Evolutionary conservation across 192 early-diverging fungal species (phyloP), one percentile per base, ranked within the genome.

Genomic region (Ramicandelaber brevisporus): DNA sequence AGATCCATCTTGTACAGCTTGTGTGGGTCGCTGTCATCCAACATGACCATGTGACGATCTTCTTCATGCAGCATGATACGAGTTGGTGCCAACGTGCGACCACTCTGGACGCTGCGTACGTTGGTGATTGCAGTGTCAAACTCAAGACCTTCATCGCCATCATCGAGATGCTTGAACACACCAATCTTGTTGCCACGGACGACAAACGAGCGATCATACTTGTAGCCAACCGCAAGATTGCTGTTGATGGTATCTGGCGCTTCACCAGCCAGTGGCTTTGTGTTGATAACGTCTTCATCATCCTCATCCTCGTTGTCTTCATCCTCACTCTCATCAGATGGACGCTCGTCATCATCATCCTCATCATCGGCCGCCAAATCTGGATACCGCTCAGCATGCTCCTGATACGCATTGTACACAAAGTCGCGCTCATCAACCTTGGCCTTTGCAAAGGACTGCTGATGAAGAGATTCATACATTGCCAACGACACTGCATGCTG

Each of bases 1-100:
- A 95, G 48, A 47, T 95, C 88, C 85, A 95, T 82, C 34, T 61
- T 64, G 61, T 68, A 87, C 27, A 87, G 55, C 20, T 61, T 70
- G 36, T 78, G 51, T 14, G 59, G 44, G 22, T 83, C 67, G 34
- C 55, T 43, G 25, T 61, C 51, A 34, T 77, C 57, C 65, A 78
- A 64, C 39, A 87, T 53, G 18, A 95, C 43, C 57, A 85, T 50
- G 3, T 69, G 43, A 11, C 67, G 56, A 45, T 95, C 88, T 32
- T 78, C 66, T 42, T 89, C 61, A 37, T 87, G 83, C 34, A 95
- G 58, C 58, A 95, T 69, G 22, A 75, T 57, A 31, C 75, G 57
- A 14, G 43, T 57, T 9, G 88, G 85, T 20, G 66, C 67, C 33
- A 89, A 68, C 25, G 46, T 38, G 11, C 45, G 35, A 12, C 73